Base-by-base conservation (phyloP, 2,329 filamentous ascomycete genomes). In the Beauveria scarabaeidicola region DNA sequence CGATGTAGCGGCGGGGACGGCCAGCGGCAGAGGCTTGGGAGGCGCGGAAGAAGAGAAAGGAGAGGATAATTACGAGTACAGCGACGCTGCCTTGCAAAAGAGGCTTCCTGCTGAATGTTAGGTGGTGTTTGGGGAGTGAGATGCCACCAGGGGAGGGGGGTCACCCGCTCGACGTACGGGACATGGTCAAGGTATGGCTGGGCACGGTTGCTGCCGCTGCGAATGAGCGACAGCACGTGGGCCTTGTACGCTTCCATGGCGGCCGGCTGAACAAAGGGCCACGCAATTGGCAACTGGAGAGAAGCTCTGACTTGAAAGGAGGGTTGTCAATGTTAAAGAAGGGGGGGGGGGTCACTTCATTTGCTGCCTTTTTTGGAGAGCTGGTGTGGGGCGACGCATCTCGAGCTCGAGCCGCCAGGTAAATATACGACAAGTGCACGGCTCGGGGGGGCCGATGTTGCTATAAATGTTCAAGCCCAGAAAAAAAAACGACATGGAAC, bases 1-100 rank as follows among this genome's bases (percentile, higher is more conserved):
- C 80, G 50, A 72, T 74, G 73, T 89, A 91, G 38, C 75, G 76
- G 46, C 84, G 80, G 9, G 81, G 75, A 63, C 66, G 69, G 58
- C 75, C 73, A 44, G 71, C 68, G 59, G 73, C 69, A 48, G 66
- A 65, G 23, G 61, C 58, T 62, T 68, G 63, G 47, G 67, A 63
- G 53, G 68, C 29, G 38, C 67, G 67, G 57, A 74, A 62, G 54
- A 75, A 62, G 55, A 70, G 17, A 43, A 69, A 40, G 53, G 73
- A 69, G 48, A 72, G 60, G 46, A 66, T 48, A 48, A 75, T 62
- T n/a, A 68, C 68, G 50, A 70, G 7, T 11, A 70, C 32, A 32
- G 72, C 66, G 51, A 66, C 67, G 29, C 65, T 50, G 19, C 68
- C 63, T 46, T 74, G 72, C 19, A 74, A 52, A 1, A 62, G 57